Evolutionary conservation across 768 basidiomycete species (phyloP), one percentile per base, ranked within the genome.

Genomic region (Clathrus columnatus): DNA sequence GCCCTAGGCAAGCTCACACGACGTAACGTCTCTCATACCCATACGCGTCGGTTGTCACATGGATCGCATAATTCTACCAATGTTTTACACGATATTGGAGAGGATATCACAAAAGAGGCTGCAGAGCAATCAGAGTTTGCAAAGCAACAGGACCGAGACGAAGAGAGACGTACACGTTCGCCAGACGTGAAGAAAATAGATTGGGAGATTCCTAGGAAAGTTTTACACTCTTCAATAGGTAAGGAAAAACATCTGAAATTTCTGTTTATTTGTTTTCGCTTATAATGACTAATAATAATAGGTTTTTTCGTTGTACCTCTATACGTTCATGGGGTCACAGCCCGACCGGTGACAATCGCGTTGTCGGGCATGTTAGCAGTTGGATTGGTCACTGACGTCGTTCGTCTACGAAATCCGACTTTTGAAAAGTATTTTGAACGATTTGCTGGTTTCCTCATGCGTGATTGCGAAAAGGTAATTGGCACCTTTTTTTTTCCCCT

Each of bases 181-280:
- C 10, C 16, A 23, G 43, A 29, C 18, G 24, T 24, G 16, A 54
- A 59, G 23, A 64, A 61, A 20, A 75, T 88, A 27, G 87, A 93
- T 69, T 92, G 86, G 84, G 93, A 96, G 69, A 84, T 96, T 49
- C 93, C 93, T 0, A 72, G 93, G 60, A 96, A 96, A 69, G 69
- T 80, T 8, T 67, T 96, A 44, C 93, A 96, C 68, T 86, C 87
- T 11, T 89, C 87, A 3, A 95, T 95, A 58, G 92, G 91, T 90
- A 41, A 27, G 83, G 75, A 51, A 20, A 23, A 42, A 51, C 44
- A 56, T 51, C 17, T 48, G 48, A 36, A 36, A 17, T 43, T 49
- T 50, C 27, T 50, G 21, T 48, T 32, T 32, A 24, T 23, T 42
- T 47, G 18, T 29, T 41, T 46, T 32, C 36, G 44, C 30, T 24